A percentile compares a stretch with the other conserved stretches of the same genome.
Conservation (phyloP, 352 stramenopile species). For the Phytophthora fragariaefolia region DNA sequence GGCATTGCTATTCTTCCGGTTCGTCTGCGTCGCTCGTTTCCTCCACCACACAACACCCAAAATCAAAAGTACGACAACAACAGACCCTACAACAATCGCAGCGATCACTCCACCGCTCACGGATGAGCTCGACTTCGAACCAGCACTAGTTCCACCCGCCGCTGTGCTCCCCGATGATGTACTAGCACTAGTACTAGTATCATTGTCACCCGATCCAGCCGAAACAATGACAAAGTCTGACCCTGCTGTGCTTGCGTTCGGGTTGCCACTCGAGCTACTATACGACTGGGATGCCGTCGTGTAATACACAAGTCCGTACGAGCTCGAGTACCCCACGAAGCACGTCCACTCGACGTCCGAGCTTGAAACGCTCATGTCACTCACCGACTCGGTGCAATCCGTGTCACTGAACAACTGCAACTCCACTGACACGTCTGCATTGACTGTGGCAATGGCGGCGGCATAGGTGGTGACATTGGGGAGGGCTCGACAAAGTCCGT, state of each 20-base stretch:
- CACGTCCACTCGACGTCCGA: constrained; percentile 24
- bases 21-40: neutral
- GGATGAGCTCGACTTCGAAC: neutral
- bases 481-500: constrained; percentile 23
- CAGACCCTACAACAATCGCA: constrained; percentile 20
- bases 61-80: constrained; percentile 12
- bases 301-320: constrained; percentile 29
- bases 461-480: constrained; percentile 21
- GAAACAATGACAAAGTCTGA: constrained; percentile 25
- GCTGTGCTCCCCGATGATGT: neutral
- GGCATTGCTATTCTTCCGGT: constrained; percentile 12
- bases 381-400: constrained; percentile 14
- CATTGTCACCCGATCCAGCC: constrained; percentile 8
- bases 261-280: constrained; percentile 11
- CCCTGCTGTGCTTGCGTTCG: constrained; percentile 8
- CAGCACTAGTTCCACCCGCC: neutral
- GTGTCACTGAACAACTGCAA: constrained; percentile 25
- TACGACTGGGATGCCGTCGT: constrained; percentile 16
- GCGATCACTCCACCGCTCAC: constrained; percentile 24
- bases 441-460: constrained; percentile 15
- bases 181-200: neutral
- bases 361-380: constrained; percentile 10
- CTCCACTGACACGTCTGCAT: constrained; percentile 18
- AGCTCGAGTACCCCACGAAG: constrained; percentile 19
- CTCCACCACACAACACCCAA: constrained; percentile 10